phyloP scores from a whole-genome alignment of 1,284 basidiomycete genomes.

The Puccinia brachypodii region DNA sequence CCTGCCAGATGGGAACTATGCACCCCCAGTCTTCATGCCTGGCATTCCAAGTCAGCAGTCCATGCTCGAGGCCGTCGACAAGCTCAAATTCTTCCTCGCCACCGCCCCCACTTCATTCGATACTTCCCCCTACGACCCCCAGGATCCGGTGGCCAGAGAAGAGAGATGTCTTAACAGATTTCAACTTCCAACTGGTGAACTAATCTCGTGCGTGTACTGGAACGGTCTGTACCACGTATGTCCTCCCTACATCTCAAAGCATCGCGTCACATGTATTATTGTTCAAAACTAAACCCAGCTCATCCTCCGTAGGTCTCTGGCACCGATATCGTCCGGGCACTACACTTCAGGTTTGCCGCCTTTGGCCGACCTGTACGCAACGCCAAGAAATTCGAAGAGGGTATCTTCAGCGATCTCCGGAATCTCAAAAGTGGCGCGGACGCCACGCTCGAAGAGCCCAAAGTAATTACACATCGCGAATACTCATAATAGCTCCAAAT shows the following conservation, averaged over 20 bases:
- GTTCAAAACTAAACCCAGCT: neutral
- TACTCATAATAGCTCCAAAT: neutral
- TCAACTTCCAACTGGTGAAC: constrained; percentile 76
- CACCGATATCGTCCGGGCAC: constrained; percentile 66
- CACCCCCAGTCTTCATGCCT: constrained; percentile 46
- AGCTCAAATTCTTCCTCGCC: constrained; percentile 80
- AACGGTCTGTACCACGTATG: constrained; percentile 73
- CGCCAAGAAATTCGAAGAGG: constrained; percentile 90
- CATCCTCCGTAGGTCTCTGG: constrained; percentile 30
- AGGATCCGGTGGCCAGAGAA: constrained; percentile 51
- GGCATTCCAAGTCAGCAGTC: constrained; percentile 47
- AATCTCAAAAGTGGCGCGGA: constrained; percentile 88
- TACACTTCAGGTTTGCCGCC: constrained; percentile 84
- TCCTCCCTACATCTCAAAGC: neutral
- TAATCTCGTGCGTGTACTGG: constrained; percentile 86
- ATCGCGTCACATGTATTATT: neutral
- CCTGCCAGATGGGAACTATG: constrained; percentile 44
- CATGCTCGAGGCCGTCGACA: constrained; percentile 61
- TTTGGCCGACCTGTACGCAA: constrained; percentile 73
- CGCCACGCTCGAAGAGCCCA: constrained; percentile 85
- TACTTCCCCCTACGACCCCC: constrained; percentile 51
- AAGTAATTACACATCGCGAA: constrained; percentile 62
- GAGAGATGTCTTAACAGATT: constrained; percentile 69
- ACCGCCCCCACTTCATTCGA: constrained; percentile 64
- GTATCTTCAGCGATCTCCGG: constrained; percentile 82